Base-by-base conservation (phyloP, 371 early-diverging fungal species). In the Amoeboaphelidium protococcarum region DNA sequence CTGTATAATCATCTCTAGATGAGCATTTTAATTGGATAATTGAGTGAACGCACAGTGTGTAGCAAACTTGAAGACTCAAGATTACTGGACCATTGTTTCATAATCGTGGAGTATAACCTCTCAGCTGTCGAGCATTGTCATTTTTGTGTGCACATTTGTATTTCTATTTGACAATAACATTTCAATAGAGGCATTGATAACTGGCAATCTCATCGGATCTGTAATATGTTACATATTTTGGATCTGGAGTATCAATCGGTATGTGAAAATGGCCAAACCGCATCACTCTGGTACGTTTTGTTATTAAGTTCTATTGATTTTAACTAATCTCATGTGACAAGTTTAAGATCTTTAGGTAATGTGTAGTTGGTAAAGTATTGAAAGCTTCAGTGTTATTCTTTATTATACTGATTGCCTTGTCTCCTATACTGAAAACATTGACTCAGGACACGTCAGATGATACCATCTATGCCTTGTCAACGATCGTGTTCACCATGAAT, bases 391-490 rank as follows among this genome's bases (percentile, higher is more conserved):
- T 77, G 0, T 59, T 89, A 16, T 74, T 91, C 54, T 72, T 76
- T 41, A 59, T 74, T 16, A 71, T 83, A 0, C 54, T 92, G 19
- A 64, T 87, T 16, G 83, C 82, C 0, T 63, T 95, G 2, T 82
- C 90, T 1, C 94, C 96, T 1, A 75, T 90, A 23, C 62, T 92
- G 51, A 76, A 76, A 52, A 95, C 89, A 1, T 61, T 95, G 50
- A 95, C 94, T 1, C 69, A 74, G 49, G 81, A 81, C 52, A 89
- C 73, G 3, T 82, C 82, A 46, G 69, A 70, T 47, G 96, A 95
- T 58, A 80, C 91, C 0, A 87, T 95, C 23, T 95, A 84, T 80
- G 87, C 92, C 0, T 57, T 92, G 51, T 75, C 86, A 0, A 74
- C 74, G 1, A 63, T 77, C 4, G 64, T 86, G 44, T 81, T 95